Evolutionary conservation across 768 basidiomycete genomes (phyloP).

Genomic region (Obba rivulosa): DNA sequence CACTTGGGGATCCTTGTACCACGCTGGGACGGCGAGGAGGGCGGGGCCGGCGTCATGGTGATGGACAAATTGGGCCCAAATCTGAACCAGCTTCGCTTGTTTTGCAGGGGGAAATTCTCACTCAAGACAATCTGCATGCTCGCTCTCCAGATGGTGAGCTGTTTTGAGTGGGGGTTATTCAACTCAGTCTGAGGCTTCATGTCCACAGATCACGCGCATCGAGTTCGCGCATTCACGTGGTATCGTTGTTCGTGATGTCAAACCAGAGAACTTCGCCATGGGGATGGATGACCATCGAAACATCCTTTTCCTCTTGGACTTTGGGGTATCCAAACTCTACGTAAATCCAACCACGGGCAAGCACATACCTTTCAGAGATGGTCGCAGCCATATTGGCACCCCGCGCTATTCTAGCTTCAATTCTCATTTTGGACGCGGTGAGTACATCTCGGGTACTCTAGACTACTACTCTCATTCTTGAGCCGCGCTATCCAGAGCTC

Average conservation of each 20-base stretch:
- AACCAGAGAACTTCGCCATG: slow-evolving; percentile 19
- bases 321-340: slow-evolving; percentile 13
- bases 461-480: too few relatives aligned
- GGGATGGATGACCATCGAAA: slow-evolving; percentile 3
- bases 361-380: slow-evolving; percentile 14
- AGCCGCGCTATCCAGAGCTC: slow-evolving; percentile 13
- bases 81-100: slow-evolving; percentile 9
- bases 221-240: slow-evolving; percentile 16
- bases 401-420: slow-evolving; percentile 10
- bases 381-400: slow-evolving; percentile 9
- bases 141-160: slow-evolving; percentile 18
- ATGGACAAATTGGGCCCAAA: slow-evolving; percentile 19
- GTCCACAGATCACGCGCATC: slow-evolving; percentile 10
- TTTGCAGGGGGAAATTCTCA: slow-evolving; percentile 15
- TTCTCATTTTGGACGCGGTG: slow-evolving; percentile 10
- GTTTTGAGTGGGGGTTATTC: not conserved
- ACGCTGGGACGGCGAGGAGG: slow-evolving; percentile 13
- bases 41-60: slow-evolving; percentile 9
- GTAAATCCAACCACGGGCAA: slow-evolving; percentile 8
- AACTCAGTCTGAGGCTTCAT: too few relatives aligned
- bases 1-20: slow-evolving; percentile 9
- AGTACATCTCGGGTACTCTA: not conserved
- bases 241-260: slow-evolving; percentile 18
- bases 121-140: slow-evolving; percentile 21
- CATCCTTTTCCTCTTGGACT: slow-evolving; percentile 16